Percentiles rank a stretch among this genome's conserved stretches.
phyloP scores from a whole-genome alignment of 768 basidiomycete species.

The Lactarius akahatsu region DNA sequence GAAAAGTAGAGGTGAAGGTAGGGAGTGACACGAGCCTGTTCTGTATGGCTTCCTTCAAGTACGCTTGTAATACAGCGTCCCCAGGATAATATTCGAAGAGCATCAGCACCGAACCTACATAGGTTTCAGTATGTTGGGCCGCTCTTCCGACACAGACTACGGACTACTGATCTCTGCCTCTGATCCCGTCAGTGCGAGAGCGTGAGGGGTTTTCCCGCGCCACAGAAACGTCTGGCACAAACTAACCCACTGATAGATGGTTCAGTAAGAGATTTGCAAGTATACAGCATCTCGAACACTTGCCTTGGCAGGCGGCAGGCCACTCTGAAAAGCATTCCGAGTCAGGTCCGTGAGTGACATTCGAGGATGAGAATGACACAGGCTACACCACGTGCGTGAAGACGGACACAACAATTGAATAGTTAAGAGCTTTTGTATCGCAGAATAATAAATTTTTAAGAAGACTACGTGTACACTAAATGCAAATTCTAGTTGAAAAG shows the following conservation, averaged over 20 bases:
- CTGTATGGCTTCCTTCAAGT: slow-evolving; percentile 59
- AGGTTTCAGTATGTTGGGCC: slow-evolving; percentile 2
- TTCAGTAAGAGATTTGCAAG: slow-evolving; percentile 14
- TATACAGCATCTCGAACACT: slow-evolving; percentile 29
- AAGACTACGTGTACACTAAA: slow-evolving; percentile 4
- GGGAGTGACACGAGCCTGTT: slow-evolving; percentile 55
- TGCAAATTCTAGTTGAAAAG: neutral
- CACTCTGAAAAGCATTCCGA: slow-evolving; percentile 71
- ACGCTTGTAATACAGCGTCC: slow-evolving; percentile 64
- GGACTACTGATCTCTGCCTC: slow-evolving; percentile 63
- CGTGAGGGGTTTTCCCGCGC: slow-evolving; percentile 43
- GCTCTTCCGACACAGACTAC: slow-evolving; percentile 29
- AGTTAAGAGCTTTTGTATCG: neutral
- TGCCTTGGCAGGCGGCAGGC: slow-evolving; percentile 64
- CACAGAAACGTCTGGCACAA: slow-evolving; percentile 62
- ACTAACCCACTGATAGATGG: slow-evolving; percentile 60
- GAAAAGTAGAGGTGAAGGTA: slow-evolving; percentile 62
- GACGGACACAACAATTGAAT: too few species aligned
- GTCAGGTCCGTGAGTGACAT: slow-evolving; percentile 75
- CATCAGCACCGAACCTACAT: slow-evolving; percentile 63
- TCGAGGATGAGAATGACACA: neutral
- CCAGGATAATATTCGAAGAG: slow-evolving; percentile 69
- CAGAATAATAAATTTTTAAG: neutral
- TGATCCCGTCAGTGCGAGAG: slow-evolving; percentile 34
- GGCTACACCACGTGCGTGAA: neutral